Percentiles rank a stretch among this genome's conserved stretches.
phyloP scores from a whole-genome alignment of 148 eudicot species.

The Simmondsia chinensis region DNA sequence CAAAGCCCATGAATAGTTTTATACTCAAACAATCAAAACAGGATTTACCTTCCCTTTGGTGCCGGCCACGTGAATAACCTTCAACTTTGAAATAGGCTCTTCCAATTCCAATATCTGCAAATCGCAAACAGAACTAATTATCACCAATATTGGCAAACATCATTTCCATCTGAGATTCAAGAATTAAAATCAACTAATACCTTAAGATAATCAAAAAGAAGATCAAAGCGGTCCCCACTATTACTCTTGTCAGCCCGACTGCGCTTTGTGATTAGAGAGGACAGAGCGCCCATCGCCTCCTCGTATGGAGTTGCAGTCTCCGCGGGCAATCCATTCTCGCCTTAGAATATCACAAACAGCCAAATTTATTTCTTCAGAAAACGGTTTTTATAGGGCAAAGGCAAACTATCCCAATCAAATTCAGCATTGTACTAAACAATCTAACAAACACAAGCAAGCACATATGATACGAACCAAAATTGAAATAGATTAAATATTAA shows the following conservation, averaged over 20 bases:
- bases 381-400: no score
- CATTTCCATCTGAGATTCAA: background rate
- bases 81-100: conserved; percentile 71
- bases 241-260: conserved; percentile 76
- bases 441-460: no score
- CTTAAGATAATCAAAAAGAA: conserved; percentile 67
- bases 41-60: conserved; percentile 98
- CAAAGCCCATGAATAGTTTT: no score
- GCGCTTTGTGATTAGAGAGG: conserved; percentile 73
- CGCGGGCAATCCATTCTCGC: conserved; percentile 20
- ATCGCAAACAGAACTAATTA: background rate
- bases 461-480: no score
- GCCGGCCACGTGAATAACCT: conserved; percentile 94
- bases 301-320: conserved; percentile 37
- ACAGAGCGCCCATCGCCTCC: conserved; percentile 73
- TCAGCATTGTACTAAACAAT: no score
- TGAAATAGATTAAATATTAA: no score
- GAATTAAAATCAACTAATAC: conserved; percentile 13
- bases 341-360: no score
- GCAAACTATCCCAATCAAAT: no score
- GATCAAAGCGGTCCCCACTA: conserved; percentile 57
- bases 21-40: background rate
- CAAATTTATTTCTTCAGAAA: no score
- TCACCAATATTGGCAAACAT: background rate
- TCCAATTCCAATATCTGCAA: conserved; percentile 81